phyloP scores from a whole-genome alignment of 306 rosid species.

The Cucurbita argyrosperma region DNA sequence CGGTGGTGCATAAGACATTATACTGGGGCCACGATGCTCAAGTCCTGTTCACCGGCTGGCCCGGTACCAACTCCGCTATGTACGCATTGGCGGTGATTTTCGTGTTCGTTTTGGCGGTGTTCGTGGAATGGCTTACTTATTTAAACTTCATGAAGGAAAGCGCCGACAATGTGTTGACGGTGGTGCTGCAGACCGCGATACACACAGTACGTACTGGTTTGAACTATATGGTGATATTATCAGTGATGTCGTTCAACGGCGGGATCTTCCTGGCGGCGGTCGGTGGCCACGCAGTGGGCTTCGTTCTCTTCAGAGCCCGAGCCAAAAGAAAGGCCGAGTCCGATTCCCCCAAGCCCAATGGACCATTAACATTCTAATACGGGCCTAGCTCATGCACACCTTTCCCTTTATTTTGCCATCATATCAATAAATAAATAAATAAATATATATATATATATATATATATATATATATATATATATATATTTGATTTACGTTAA shows the following conservation, averaged over 20 bases:
- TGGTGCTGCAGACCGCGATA: constrained; percentile 23
- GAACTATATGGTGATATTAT: constrained; percentile 49
- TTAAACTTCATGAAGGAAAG: constrained; percentile 20
- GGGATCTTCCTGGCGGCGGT: constrained; percentile 53
- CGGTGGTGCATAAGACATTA: constrained; percentile 27
- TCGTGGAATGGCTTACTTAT: constrained; percentile 48
- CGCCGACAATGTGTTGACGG: constrained; percentile 10
- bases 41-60: constrained; percentile 57
- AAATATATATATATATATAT: no score
- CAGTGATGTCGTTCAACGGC: constrained; percentile 62
- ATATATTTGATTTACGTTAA: no score
- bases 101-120: constrained; percentile 36
- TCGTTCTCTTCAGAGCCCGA: neutral
- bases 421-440: no score
- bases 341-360: neutral
- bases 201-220: constrained; percentile 32
- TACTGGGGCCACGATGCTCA: constrained; percentile 44
- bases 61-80: constrained; percentile 38
- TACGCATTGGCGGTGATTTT: constrained; percentile 44
- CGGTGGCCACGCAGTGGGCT: constrained; percentile 30
- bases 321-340: neutral
- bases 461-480: no score
- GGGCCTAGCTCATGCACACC: neutral
- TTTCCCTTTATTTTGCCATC: neutral
- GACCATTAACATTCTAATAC: neutral